These are phyloP conservation scores for Ceratocystis colombiana DNA, from an alignment of 2,329 filamentous ascomycete genomes.

Conservation along the genomic window DNA sequence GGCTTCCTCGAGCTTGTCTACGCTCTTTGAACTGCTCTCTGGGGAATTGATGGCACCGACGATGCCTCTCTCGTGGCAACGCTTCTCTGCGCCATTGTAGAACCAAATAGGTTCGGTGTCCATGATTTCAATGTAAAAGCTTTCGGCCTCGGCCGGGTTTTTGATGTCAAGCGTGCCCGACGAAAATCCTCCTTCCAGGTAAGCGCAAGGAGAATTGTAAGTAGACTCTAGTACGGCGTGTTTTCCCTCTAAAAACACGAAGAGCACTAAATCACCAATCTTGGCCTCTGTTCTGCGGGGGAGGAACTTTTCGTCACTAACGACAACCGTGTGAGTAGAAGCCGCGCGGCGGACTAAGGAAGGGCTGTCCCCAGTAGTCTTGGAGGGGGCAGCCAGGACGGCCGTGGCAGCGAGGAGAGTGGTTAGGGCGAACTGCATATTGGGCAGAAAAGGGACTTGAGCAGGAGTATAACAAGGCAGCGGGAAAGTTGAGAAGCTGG, in stretches of 20 bases:
- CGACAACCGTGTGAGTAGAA: background rate
- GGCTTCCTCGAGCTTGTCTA: background rate
- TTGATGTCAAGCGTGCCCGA: no score
- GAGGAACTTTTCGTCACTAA: conserved; percentile 34
- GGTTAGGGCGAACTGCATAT: background rate
- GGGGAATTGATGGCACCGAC: conserved; percentile 29
- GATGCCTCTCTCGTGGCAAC: conserved; percentile 29
- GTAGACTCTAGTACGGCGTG: conserved; percentile 40
- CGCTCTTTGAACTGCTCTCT: background rate
- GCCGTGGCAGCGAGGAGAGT: background rate
- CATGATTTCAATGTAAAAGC: conserved; percentile 31
- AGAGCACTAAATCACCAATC: conserved; percentile 44
- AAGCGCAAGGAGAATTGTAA: conserved; percentile 36
- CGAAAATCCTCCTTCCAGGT: background rate
- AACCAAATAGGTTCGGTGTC: background rate
- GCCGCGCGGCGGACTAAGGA: background rate
- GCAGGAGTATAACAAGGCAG: no score
- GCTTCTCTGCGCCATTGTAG: background rate
- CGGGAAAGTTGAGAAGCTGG: no score
- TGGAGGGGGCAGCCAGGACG: background rate
- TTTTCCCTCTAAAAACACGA: conserved; percentile 43
- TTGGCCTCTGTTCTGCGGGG: conserved; percentile 42
- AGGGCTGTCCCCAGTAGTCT: background rate
- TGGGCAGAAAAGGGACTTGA: background rate
- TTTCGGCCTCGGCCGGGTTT: conserved; percentile 28